Percentiles rank a stretch among this genome's conserved stretches.
Evolutionary conservation across 176 grass and related monocot species (phyloP).

Genomic region (Phoenix roebelenii): DNA sequence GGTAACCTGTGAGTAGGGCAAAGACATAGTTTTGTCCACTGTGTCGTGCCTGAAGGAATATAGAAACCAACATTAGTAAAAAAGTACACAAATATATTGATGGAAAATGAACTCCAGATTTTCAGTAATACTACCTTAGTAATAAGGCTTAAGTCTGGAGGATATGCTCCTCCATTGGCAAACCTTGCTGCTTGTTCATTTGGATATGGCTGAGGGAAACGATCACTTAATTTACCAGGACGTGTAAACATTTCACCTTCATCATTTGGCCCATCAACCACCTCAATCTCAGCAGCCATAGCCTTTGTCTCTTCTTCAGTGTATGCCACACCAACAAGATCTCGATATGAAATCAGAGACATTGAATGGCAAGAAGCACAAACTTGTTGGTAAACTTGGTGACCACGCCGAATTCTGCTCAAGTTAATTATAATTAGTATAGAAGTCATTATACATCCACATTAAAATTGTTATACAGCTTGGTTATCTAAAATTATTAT

Average conservation of each 20-base stretch:
- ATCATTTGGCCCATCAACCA: slow-evolving; percentile 17
- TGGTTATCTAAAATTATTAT: neutral
- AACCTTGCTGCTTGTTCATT: neutral
- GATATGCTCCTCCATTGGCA: neutral
- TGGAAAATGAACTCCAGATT: neutral
- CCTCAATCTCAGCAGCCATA: slow-evolving; percentile 2
- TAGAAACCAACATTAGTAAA: neutral
- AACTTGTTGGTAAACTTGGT: too few species aligned
- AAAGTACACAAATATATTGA: neutral
- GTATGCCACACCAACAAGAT: too few species aligned
- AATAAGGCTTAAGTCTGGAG: slow-evolving; percentile 20
- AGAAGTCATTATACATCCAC: too few species aligned
- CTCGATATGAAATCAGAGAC: too few species aligned
- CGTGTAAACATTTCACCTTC: neutral
- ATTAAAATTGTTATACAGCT: too few species aligned
- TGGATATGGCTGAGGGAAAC: too few species aligned
- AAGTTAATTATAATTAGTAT: neutral
- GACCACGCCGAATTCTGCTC: slow-evolving; percentile 15
- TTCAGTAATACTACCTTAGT: neutral
- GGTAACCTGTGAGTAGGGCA: neutral
- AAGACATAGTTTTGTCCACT: neutral
- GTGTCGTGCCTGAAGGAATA: neutral
- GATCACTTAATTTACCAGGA: too few species aligned
- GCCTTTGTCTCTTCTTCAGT: too few species aligned
- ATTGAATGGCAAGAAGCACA: too few species aligned